Conservation (phyloP, 768 basidiomycete genomes). For the Tephrocybe sp. region DNA sequence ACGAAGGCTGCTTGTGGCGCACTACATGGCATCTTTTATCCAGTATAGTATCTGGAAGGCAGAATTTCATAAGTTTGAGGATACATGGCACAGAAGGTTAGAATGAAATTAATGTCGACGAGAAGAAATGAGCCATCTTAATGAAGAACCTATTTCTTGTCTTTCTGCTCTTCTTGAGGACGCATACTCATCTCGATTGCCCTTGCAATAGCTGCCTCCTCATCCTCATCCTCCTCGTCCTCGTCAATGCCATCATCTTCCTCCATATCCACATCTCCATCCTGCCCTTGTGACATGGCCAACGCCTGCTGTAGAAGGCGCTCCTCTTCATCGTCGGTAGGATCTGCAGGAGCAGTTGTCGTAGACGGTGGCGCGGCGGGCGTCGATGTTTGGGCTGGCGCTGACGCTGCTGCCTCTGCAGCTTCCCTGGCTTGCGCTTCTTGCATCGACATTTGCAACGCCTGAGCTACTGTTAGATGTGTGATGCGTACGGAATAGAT, state of each 20-base stretch:
- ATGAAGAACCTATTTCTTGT: constrained; percentile 27
- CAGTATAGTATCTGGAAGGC: neutral
- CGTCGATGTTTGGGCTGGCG: constrained; percentile 33
- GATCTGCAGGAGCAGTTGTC: constrained; percentile 35
- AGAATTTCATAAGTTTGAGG: neutral
- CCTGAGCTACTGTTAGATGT: constrained; percentile 44
- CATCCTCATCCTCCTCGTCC: constrained; percentile 57
- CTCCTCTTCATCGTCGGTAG: constrained; percentile 75
- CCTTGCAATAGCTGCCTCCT: constrained; percentile 86
- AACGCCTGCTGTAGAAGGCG: constrained; percentile 75
- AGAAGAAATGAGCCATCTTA: neutral
- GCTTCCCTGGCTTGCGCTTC: constrained; percentile 83
- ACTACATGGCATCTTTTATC: neutral
- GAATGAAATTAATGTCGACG: neutral
- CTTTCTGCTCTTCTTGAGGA: constrained; percentile 39
- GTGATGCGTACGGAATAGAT: neutral
- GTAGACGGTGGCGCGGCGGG: constrained; percentile 28
- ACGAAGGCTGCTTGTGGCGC: too few relatives aligned
- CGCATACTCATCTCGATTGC: constrained; percentile 96
- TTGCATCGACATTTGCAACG: constrained; percentile 95
- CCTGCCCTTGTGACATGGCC: constrained; percentile 65
- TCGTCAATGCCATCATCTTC: constrained; percentile 32
- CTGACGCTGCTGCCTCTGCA: constrained; percentile 44
- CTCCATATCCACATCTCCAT: constrained; percentile 48
- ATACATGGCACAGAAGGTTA: neutral